Percentiles rank a stretch among this genome's conserved stretches.
Conservation (phyloP, 495 filamentous ascomycete species). For the Tetracladium setigerum region DNA sequence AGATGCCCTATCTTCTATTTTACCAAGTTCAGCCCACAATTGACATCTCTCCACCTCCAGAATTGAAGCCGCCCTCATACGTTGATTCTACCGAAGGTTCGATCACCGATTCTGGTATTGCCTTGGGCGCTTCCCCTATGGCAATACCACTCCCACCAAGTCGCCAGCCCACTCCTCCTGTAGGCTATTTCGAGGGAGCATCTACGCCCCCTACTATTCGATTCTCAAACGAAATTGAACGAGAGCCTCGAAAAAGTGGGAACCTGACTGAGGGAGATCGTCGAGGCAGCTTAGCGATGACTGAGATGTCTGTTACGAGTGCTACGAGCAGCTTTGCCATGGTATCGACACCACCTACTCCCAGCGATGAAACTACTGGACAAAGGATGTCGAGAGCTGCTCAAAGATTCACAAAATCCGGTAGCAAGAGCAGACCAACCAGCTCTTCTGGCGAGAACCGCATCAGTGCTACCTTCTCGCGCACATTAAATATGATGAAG, state of each 20-base stretch:
- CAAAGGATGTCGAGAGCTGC: conserved; percentile 50
- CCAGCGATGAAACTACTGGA: conserved; percentile 42
- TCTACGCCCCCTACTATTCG: conserved; percentile 8
- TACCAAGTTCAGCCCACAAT: conserved; percentile 89
- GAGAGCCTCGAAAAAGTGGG: conserved; percentile 14
- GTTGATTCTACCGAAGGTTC: conserved; percentile 15
- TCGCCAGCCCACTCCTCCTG: conserved; percentile 27
- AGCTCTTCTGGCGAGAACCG: conserved; percentile 62
- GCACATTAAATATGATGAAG: conserved; percentile 41
- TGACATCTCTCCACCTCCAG: conserved; percentile 42
- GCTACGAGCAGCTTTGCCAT: conserved; percentile 15
- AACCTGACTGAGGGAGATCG: conserved; percentile 28
- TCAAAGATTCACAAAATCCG: conserved; percentile 46
- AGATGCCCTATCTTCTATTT: conserved; percentile 90
- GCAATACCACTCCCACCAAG: conserved; percentile 16
- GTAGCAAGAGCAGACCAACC: conserved; percentile 55
- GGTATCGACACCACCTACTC: conserved; percentile 31
- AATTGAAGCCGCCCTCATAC: conserved; percentile 18
- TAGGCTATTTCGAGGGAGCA: conserved; percentile 27
- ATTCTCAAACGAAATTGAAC: conserved; percentile 25
- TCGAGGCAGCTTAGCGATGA: conserved; percentile 38
- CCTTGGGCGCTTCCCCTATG: conserved; percentile 19
- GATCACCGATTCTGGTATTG: conserved; percentile 35
- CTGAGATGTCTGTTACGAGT: conserved; percentile 35
- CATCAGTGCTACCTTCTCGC: conserved; percentile 58